Conservation (phyloP, 2,329 filamentous ascomycete species). For the Sporothrix sp. region DNA sequence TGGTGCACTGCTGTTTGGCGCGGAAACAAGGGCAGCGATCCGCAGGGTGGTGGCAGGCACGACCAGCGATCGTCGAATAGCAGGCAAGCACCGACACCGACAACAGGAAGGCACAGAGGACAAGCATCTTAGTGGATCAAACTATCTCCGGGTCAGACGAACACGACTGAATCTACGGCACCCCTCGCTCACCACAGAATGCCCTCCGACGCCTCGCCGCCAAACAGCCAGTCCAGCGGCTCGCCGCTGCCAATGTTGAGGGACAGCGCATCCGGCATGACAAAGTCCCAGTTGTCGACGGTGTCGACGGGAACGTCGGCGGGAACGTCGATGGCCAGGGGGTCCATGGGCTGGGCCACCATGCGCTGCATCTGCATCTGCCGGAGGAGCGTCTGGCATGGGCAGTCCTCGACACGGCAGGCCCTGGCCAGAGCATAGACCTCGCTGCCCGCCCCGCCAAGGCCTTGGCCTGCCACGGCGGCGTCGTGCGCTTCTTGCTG, state of each 20-base stretch:
- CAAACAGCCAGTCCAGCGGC: slow-evolving; percentile 24
- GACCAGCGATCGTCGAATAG: too few species aligned
- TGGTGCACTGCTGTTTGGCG: neutral
- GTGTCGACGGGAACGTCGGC: too few species aligned
- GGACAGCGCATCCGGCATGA: slow-evolving; percentile 24
- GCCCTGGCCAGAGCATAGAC: neutral
- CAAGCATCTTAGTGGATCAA: too few species aligned
- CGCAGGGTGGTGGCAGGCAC: too few species aligned
- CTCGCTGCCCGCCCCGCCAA: neutral
- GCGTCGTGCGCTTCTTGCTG: slow-evolving; percentile 8
- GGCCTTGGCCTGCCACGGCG: neutral
- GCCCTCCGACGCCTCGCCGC: neutral
- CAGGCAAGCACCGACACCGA: too few species aligned
- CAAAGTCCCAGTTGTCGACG: slow-evolving; percentile 33
- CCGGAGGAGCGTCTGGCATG: slow-evolving; percentile 5
- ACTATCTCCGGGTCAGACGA: too few species aligned
- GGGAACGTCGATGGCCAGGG: slow-evolving; percentile 2
- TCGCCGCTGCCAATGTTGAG: slow-evolving; percentile 10
- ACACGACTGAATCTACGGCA: too few species aligned
- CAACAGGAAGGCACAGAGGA: too few species aligned
- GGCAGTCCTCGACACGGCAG: slow-evolving; percentile 5
- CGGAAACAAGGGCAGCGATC: neutral
- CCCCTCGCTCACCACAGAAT: slow-evolving; percentile 6
- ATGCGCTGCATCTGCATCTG: slow-evolving; percentile 1
- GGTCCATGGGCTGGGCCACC: neutral